Percentiles rank a stretch among this genome's conserved stretches.
phyloP scores from a whole-genome alignment of 805 yeast genomes.

The Huiozyma naganishii region DNA sequence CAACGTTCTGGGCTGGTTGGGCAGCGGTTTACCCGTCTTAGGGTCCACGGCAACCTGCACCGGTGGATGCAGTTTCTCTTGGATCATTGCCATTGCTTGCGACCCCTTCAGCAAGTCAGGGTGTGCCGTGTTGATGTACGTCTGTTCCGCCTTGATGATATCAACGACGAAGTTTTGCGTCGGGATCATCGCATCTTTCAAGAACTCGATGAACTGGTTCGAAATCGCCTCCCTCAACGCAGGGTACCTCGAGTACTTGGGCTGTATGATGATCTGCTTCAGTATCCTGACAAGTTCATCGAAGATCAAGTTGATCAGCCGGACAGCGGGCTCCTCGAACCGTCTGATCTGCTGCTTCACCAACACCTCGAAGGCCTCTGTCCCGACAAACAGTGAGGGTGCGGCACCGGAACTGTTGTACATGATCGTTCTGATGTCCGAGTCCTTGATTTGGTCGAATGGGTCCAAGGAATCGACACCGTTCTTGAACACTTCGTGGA shows the following conservation, averaged over 20 bases:
- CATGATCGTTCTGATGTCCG: constrained; percentile 92
- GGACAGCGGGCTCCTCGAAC: constrained; percentile 85
- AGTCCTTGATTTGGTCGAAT: constrained; percentile 89
- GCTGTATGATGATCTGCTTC: constrained; percentile 70
- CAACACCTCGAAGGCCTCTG: constrained; percentile 91
- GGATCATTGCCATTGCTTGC: constrained; percentile 85
- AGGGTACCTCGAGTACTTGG: constrained; percentile 83
- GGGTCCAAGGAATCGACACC: constrained; percentile 91
- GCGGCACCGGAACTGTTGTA: constrained; percentile 95
- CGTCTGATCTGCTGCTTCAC: constrained; percentile 89
- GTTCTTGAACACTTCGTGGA: constrained; percentile 89
- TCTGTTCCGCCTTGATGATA: constrained; percentile 75
- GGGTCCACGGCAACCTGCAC: constrained; percentile 77
- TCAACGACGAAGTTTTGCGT: constrained; percentile 79
- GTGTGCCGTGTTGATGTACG: constrained; percentile 94
- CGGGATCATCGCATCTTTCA: constrained; percentile 72
- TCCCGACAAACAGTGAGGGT: constrained; percentile 92
- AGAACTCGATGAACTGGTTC: constrained; percentile 64
- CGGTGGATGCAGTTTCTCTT: constrained; percentile 63
- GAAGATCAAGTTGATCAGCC: constrained; percentile 82
- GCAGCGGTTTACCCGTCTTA: constrained; percentile 75
- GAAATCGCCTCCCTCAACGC: constrained; percentile 78
- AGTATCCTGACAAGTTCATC: constrained; percentile 90
- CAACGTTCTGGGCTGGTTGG: constrained; percentile 30
- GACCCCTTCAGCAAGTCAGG: constrained; percentile 93